Base-by-base conservation (phyloP, 2,329 filamentous ascomycete genomes). In the Apiospora koreana region DNA sequence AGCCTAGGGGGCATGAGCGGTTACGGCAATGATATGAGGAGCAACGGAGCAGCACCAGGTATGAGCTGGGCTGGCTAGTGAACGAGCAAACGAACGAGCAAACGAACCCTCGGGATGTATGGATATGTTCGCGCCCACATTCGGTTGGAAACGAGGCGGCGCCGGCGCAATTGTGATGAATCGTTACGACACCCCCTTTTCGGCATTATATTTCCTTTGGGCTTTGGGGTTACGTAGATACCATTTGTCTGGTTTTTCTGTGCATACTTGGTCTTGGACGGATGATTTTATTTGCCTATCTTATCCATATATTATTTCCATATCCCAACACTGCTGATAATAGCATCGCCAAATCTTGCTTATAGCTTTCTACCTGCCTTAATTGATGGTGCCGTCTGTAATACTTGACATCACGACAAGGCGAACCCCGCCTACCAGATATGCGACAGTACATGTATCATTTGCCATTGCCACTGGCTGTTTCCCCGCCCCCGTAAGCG, bases 1-100 rank as follows among this genome's bases (percentile, higher is more conserved):
- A 89, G 81, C 68, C 54, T 62, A 9, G 54, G 64, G 18, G 62
- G 38, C 4, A 82, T 81, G 81, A 80, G 79, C 18, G 80, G 79
- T 12, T 75, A 67, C 62, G 65, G 65, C 18, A 46, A 31, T 3
- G 66, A 68, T 5, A 68, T 68, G 66, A 67, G 42, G 65, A 42
- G 66, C 28, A 68, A 68, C 31, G 66, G 66, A 21, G 5, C 46
- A 31, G 5, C 46, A 23, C 28, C 66, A n/a, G 35, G 45, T 41
- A 54, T 68, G 35, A 54, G 38, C 45, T 68, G 66, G 66, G 45
- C 38, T 45, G 64, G 66, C 35, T 23, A 68, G 28, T 28, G 54
- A 62, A 46, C 43, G 8, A 25, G n/a, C n/a, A n/a, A n/a, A n/a
- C n/a, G n/a, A n/a, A n/a, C n/a, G n/a, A 25, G 9, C n/a, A 12